Conservation (phyloP, 768 basidiomycete genomes). For the Lentinula aciculospora region DNA sequence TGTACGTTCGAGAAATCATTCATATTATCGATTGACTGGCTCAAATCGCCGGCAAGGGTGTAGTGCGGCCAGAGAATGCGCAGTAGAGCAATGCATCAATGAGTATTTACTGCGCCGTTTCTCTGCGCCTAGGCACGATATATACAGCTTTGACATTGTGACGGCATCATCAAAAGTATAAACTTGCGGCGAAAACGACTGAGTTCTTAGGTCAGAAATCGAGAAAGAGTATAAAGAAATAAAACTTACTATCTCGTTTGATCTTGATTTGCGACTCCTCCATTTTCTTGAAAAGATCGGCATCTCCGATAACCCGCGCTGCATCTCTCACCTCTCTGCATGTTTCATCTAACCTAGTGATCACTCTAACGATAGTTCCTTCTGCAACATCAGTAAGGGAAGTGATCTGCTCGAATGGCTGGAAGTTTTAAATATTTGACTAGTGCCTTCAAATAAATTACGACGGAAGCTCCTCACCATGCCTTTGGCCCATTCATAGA, state of each 20-base stretch:
- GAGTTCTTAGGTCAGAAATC: slow-evolving; percentile 1
- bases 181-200: slow-evolving; percentile 85
- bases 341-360: slow-evolving; percentile 93
- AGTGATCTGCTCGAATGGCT: slow-evolving; percentile 97
- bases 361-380: slow-evolving; percentile 94
- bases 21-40: no score
- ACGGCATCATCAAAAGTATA: slow-evolving; percentile 60
- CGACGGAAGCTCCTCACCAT: slow-evolving; percentile 59
- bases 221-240: not conserved
- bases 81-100: no score
- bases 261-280: slow-evolving; percentile 92
- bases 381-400: slow-evolving; percentile 90
- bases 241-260: slow-evolving; percentile 84
- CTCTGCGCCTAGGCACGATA: slow-evolving; percentile 28
- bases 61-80: no score
- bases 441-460: not conserved
- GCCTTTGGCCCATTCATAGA: slow-evolving; percentile 98
- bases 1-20: no score
- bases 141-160: not conserved
- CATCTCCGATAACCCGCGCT: slow-evolving; percentile 94
- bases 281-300: slow-evolving; percentile 96
- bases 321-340: slow-evolving; percentile 97
- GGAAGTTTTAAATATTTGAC: slow-evolving; percentile 5
- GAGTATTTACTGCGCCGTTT: no score
- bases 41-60: no score